Conservation (phyloP, 495 filamentous ascomycete species). For the Choiromyces venosus region DNA sequence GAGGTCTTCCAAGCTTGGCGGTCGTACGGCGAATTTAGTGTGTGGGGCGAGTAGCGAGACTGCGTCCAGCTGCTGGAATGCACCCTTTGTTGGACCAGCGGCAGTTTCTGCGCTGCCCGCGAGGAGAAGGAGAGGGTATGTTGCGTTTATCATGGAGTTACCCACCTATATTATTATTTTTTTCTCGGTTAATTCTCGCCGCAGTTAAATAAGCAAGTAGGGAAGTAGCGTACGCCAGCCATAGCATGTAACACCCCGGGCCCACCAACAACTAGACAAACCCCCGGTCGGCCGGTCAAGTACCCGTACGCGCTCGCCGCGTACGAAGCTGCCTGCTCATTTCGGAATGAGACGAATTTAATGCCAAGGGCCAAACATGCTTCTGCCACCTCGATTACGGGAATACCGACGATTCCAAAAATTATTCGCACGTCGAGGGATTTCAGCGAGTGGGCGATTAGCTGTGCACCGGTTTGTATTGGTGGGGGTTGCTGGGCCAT, state of each 20-base stretch:
- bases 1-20: slow-evolving; percentile 50
- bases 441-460: slow-evolving; percentile 55
- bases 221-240: slow-evolving; percentile 50
- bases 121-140: slow-evolving; percentile 56
- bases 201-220: not conserved
- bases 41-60: slow-evolving; percentile 56
- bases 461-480: slow-evolving; percentile 50
- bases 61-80: slow-evolving; percentile 60
- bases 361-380: slow-evolving; percentile 59
- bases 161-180: slow-evolving; percentile 46
- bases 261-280: slow-evolving; percentile 61
- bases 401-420: slow-evolving; percentile 63
- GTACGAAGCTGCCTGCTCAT: slow-evolving; percentile 62
- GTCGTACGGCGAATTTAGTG: slow-evolving; percentile 54
- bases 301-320: slow-evolving; percentile 62
- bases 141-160: slow-evolving; percentile 53
- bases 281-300: slow-evolving; percentile 57
- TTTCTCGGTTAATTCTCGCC: slow-evolving; percentile 10
- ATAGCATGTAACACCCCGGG: slow-evolving; percentile 61
- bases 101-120: slow-evolving; percentile 54
- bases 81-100: slow-evolving; percentile 52
- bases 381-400: slow-evolving; percentile 61
- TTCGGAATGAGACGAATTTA: slow-evolving; percentile 60
- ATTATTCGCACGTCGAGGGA: slow-evolving; percentile 55
- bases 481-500: not conserved